Evolutionary conservation across 306 rosid genomes (phyloP), one percentile per base, ranked within the genome.

Genomic region (Quercus cerris): DNA sequence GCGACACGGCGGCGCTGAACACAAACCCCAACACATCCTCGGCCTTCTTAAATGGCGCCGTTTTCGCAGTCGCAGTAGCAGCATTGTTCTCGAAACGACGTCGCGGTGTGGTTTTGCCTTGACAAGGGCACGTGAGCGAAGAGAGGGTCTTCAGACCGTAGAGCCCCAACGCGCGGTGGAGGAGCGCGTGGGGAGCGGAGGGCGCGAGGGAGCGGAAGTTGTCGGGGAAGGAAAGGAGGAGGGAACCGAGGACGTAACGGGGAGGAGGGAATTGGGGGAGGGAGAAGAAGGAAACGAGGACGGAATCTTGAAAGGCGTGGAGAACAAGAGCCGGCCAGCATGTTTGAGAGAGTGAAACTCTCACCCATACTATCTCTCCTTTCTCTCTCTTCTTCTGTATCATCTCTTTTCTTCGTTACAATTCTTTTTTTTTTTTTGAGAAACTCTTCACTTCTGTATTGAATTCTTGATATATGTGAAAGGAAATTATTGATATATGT

Each of bases 331-430:
- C 82, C 0, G 86, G 88, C 18, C 22, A 51, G 80, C 84, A 84
- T 18, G 8, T 62, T 73, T 63, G 64, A 61, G 87, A 81, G 54
- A 9, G 72, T 0, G 9, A 33, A 8, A 81, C 33, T 20, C 76
- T 79, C 12, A 33, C 84, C 84, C 84, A 84, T 13, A 87, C 90
- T 18, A 87, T 74, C 35, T 84, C 86, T 3, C 88, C 90, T 38
- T 3, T 63, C 27, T 68, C 27, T 23, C 38, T 68, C n/a, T 46
- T 67, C 49, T 3, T 63, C 70, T 49, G 17, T 13, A 12, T 49
- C 14, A 49, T 49, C 44, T 27, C 25, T 23, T 61, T 61, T 4
- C 25, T 5, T 13, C 33, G 1, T 1, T 3, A 1, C 30, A 49
- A 49, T 49, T 49, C 54, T 2, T 27, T 27, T 27, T 27, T 27